Evolutionary conservation across 2,329 filamentous ascomycete species (phyloP).

Genomic region (Ambrosiella xylebori): DNA sequence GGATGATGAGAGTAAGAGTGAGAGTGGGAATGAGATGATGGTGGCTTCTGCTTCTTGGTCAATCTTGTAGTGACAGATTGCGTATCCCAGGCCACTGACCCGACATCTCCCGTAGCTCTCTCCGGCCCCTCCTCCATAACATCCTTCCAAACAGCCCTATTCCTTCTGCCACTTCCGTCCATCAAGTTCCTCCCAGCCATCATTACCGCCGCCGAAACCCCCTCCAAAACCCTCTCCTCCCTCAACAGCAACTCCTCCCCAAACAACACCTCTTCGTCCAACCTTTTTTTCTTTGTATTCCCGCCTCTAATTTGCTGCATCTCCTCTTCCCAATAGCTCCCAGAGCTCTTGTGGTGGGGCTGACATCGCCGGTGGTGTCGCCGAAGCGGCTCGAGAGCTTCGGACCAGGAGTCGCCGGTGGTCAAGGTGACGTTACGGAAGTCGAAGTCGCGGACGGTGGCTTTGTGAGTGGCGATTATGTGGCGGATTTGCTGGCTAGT

Average conservation of each 20-base stretch:
- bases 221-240: slow-evolving; percentile 5
- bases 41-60: slow-evolving; percentile 28
- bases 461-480: slow-evolving; percentile 50
- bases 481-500: slow-evolving; percentile 52
- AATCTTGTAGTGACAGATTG: slow-evolving; percentile 27
- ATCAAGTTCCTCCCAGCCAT: slow-evolving; percentile 36
- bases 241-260: background rate
- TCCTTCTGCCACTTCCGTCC: slow-evolving; percentile 20
- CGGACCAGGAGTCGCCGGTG: slow-evolving; percentile 58
- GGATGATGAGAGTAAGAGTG: background rate
- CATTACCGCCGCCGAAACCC: slow-evolving; percentile 34
- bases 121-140: slow-evolving; percentile 14
- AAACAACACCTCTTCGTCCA: slow-evolving; percentile 3
- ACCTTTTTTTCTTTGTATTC: background rate
- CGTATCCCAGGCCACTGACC: slow-evolving; percentile 16
- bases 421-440: slow-evolving; percentile 60
- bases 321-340: slow-evolving; percentile 24
- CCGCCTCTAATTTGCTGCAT: background rate
- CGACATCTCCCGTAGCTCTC: slow-evolving; percentile 17
- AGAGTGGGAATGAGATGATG: slow-evolving; percentile 1
- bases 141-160: background rate
- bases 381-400: slow-evolving; percentile 58
- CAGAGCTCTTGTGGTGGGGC: slow-evolving; percentile 10
- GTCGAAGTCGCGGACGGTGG: slow-evolving; percentile 57
- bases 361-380: slow-evolving; percentile 14